Percentiles rank a stretch among this genome's conserved stretches.
These are phyloP conservation scores for Poa pratensis DNA, from an alignment of 176 grass and related monocot species.

Conservation along the genomic window DNA sequence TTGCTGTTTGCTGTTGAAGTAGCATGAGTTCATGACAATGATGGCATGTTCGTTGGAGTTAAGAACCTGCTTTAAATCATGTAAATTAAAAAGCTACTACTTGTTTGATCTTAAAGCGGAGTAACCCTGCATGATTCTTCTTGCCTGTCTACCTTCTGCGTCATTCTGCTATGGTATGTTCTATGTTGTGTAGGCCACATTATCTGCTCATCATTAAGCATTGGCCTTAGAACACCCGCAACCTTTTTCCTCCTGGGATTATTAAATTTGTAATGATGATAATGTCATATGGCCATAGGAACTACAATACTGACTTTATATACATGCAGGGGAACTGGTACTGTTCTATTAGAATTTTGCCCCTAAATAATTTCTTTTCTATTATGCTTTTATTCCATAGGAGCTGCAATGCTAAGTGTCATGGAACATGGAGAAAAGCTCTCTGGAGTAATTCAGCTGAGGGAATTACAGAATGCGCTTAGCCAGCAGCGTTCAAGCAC, in stretches of 20 bases:
- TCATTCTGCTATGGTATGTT: constrained; percentile 12
- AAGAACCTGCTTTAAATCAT: constrained; percentile 26
- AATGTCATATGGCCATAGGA: neutral
- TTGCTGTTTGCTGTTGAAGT: constrained; percentile 20
- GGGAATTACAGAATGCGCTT: constrained; percentile 85
- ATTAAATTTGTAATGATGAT: neutral
- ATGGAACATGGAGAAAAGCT: constrained; percentile 99
- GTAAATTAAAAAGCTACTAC: constrained; percentile 1
- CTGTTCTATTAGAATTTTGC: neutral
- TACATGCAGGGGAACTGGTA: neutral
- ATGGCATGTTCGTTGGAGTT: constrained; percentile 5
- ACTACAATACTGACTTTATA: neutral
- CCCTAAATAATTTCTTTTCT: constrained; percentile 26
- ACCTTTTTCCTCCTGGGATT: constrained; percentile 5
- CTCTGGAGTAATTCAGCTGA: constrained; percentile 85
- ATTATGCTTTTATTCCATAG: constrained; percentile 43
- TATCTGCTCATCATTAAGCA: constrained; percentile 26
- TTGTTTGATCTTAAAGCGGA: neutral
- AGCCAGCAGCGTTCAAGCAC: constrained; percentile 56
- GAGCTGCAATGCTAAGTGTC: constrained; percentile 83
- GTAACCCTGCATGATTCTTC: neutral
- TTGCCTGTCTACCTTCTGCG: constrained; percentile 20
- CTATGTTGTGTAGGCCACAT: neutral
- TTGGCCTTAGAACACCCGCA: neutral
- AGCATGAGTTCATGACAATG: neutral